Percentiles rank a stretch among this genome's conserved stretches.
Evolutionary conservation across 768 basidiomycete genomes (phyloP).

Genomic region (Phylloporus sp.): DNA sequence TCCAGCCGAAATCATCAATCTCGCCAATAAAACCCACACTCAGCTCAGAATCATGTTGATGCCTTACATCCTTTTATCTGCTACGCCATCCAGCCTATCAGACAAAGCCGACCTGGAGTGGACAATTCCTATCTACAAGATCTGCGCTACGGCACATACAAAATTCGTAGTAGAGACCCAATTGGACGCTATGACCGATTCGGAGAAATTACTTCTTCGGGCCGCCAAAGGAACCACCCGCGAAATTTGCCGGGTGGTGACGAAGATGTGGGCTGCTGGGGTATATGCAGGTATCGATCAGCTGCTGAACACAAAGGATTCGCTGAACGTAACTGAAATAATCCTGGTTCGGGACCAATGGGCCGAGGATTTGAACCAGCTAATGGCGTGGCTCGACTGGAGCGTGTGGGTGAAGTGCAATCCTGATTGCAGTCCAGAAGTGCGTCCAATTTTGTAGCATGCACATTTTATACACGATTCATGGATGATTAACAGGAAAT

Average conservation of each 20-base stretch:
- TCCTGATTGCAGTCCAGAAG: slow-evolving; percentile 13
- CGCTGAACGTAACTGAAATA: not conserved
- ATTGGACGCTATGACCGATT: not conserved
- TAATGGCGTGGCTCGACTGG: slow-evolving; percentile 25
- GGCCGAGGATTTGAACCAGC: slow-evolving; percentile 1
- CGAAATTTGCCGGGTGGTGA: not conserved
- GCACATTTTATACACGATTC: not conserved
- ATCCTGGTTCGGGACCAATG: slow-evolving; percentile 7
- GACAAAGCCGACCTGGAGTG: not conserved
- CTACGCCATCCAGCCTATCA: not conserved
- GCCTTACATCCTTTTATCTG: not conserved
- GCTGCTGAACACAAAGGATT: not conserved
- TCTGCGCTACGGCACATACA: not conserved
- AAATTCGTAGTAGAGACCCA: not conserved
- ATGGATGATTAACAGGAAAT: slow-evolving; percentile 10
- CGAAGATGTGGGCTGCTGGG: not conserved
- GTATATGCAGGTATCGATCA: not conserved
- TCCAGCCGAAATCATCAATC: not conserved
- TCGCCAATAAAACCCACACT: not conserved
- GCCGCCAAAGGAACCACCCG: not conserved
- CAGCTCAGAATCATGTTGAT: not conserved
- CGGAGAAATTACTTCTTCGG: not conserved
- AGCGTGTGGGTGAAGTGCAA: slow-evolving; percentile 21
- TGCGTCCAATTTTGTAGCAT: not conserved
- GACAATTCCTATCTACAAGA: not conserved